Evolutionary conservation across 2,329 filamentous ascomycete species (phyloP).

Genomic region (Cladosporium halotolerans): DNA sequence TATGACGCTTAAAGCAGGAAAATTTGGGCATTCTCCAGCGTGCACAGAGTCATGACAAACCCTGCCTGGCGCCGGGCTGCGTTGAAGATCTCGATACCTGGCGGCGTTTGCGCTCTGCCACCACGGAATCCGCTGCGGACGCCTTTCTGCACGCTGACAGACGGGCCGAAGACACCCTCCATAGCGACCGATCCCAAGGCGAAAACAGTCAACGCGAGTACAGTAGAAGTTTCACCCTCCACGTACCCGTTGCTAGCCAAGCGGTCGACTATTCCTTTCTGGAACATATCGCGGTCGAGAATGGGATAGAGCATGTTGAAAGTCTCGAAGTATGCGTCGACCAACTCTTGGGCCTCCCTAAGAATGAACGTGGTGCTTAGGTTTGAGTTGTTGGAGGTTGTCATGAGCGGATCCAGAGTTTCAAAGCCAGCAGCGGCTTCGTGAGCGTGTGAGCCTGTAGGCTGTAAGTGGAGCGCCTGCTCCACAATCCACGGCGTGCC

Average conservation of each 20-base stretch:
- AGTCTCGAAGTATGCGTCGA: slow-evolving; percentile 52
- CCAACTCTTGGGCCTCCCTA: slow-evolving; percentile 41
- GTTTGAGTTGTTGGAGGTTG: neutral
- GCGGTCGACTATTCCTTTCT: too few species aligned
- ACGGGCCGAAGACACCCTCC: slow-evolving; percentile 42
- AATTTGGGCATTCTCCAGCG: slow-evolving; percentile 54
- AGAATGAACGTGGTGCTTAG: neutral
- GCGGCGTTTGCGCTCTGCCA: slow-evolving; percentile 44
- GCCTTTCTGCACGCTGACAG: slow-evolving; percentile 41
- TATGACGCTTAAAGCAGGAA: slow-evolving; percentile 46
- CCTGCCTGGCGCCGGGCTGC: slow-evolving; percentile 55
- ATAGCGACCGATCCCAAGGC: slow-evolving; percentile 47
- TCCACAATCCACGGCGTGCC: slow-evolving; percentile 33
- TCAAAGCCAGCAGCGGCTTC: too few species aligned
- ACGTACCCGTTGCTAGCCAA: too few species aligned
- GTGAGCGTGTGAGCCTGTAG: too few species aligned
- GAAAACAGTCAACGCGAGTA: slow-evolving; percentile 52
- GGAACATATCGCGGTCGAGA: slow-evolving; percentile 51
- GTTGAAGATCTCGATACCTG: slow-evolving; percentile 55
- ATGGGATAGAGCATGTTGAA: slow-evolving; percentile 55
- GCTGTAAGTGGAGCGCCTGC: neutral
- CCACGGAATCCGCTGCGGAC: slow-evolving; percentile 49
- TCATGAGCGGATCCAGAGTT: neutral
- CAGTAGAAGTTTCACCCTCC: too few species aligned
- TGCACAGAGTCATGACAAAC: slow-evolving; percentile 50